Conservation (phyloP, 768 basidiomycete species). For the Leccinum arenicola region DNA sequence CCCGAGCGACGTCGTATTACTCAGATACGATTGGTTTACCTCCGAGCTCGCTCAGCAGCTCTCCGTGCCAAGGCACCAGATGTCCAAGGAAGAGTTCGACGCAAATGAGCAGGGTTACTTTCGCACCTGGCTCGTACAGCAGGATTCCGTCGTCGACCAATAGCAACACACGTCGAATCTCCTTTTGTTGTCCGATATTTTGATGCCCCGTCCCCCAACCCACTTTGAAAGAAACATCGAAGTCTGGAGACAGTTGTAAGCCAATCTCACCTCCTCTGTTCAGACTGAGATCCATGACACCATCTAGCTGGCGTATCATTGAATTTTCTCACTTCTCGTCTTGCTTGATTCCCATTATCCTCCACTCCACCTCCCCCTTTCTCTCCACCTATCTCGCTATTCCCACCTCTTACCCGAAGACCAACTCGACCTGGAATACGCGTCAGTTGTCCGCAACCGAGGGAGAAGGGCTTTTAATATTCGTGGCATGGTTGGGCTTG, state of each 20-base stretch:
- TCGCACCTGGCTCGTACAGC: slow-evolving; percentile 70
- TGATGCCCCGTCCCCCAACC: slow-evolving; percentile 63
- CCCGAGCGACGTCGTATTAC: slow-evolving; percentile 36
- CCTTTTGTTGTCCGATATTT: too few species aligned
- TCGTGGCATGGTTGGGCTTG: too few species aligned
- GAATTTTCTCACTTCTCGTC: too few species aligned
- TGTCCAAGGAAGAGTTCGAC: slow-evolving; percentile 88
- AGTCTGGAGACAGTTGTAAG: slow-evolving; percentile 92
- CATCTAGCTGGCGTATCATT: slow-evolving; percentile 78
- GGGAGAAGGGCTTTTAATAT: too few species aligned
- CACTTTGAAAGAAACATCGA: slow-evolving; percentile 90
- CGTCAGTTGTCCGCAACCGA: too few species aligned
- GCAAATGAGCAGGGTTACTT: slow-evolving; percentile 85
- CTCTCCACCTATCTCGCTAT: slow-evolving; percentile 58
- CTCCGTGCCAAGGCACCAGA: slow-evolving; percentile 60
- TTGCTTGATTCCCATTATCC: slow-evolving; percentile 91
- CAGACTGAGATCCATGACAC: slow-evolving; percentile 1
- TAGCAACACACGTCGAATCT: slow-evolving; percentile 42
- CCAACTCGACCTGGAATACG: too few species aligned
- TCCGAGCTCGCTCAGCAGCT: slow-evolving; percentile 7
- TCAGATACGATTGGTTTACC: slow-evolving; percentile 19
- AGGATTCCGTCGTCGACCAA: slow-evolving; percentile 51
- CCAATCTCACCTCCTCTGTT: slow-evolving; percentile 16
- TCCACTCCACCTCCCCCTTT: slow-evolving; percentile 80
- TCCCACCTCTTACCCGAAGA: slow-evolving; percentile 1